phyloP scores from a whole-genome alignment of 2,329 filamentous ascomycete genomes.

The Botrytis fabae region DNA sequence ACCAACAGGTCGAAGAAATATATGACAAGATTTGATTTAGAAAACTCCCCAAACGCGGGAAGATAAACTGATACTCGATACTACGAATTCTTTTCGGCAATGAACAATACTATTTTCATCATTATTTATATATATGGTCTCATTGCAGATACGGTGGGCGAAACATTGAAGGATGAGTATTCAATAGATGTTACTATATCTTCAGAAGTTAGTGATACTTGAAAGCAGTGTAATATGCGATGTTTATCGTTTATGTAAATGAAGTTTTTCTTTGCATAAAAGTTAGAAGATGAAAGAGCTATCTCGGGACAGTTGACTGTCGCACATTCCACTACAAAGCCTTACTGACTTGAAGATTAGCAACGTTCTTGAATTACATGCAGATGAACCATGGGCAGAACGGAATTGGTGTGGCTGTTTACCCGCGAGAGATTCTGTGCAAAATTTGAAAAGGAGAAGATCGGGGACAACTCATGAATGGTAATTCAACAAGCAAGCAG shows the following conservation, averaged over 20 bases:
- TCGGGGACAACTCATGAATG: neutral
- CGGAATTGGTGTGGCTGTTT: neutral
- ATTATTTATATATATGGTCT: fast-evolving
- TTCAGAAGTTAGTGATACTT: neutral
- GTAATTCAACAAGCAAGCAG: neutral
- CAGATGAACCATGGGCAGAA: neutral
- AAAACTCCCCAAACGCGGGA: neutral
- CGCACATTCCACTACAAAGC: neutral
- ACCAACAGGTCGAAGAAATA: neutral
- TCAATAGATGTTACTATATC: neutral
- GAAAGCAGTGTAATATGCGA: neutral
- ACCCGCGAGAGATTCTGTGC: neutral
- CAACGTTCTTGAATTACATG: neutral
- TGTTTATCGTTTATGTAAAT: neutral
- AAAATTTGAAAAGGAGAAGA: neutral
- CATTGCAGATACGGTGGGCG: neutral
- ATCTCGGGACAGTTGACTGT: neutral
- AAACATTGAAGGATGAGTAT: neutral
- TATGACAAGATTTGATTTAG: neutral
- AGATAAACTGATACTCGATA: neutral
- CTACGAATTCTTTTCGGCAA: fast-evolving
- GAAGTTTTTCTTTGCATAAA: neutral
- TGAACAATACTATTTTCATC: neutral
- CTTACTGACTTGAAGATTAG: neutral
- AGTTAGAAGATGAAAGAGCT: neutral